A percentile compares a stretch with the other conserved stretches of the same genome.
Conservation (phyloP, 2,329 filamentous ascomycete genomes). For the Leptographium lundbergii region DNA sequence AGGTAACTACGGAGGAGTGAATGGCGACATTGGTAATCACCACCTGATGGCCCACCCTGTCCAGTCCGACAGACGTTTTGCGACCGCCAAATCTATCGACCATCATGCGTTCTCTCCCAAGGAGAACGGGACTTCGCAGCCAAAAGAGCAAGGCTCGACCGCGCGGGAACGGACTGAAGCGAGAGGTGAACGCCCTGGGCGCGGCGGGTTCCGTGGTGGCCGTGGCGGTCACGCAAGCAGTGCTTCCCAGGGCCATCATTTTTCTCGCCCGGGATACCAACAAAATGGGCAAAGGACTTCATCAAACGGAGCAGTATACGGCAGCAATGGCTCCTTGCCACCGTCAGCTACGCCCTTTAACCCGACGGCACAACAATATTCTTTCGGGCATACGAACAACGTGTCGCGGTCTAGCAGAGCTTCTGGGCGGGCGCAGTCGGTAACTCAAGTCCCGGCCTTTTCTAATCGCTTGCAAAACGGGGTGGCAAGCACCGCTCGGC, state of each 20-base stretch:
- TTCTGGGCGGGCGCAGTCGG: constrained; percentile 5
- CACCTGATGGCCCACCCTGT: background rate
- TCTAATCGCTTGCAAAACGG: constrained; percentile 10
- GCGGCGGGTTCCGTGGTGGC: constrained; percentile 31
- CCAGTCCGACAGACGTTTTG: constrained; percentile 6
- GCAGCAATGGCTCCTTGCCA: constrained; percentile 14
- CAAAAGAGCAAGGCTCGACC: constrained; percentile 15
- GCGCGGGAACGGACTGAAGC: constrained; percentile 23
- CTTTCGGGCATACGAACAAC: constrained; percentile 18
- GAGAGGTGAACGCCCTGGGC: constrained; percentile 24
- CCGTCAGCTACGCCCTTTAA: constrained; percentile 24
- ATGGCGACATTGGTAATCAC: constrained; percentile 1
- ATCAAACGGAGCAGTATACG: constrained; percentile 17
- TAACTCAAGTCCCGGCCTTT: constrained; percentile 1
- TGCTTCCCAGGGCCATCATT: constrained; percentile 18
- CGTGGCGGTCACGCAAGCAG: constrained; percentile 30
- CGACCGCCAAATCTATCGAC: background rate
- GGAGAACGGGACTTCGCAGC: background rate
- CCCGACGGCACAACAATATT: constrained; percentile 29
- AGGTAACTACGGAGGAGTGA: background rate
- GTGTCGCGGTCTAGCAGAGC: background rate
- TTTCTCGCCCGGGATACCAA: constrained; percentile 21
- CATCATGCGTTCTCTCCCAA: background rate
- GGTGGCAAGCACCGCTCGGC: background rate
- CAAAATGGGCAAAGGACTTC: constrained; percentile 21